Percentiles rank a stretch among this genome's conserved stretches.
Evolutionary conservation across 2,329 filamentous ascomycete species (phyloP).

Genomic region (Aspergillus chevalieri): DNA sequence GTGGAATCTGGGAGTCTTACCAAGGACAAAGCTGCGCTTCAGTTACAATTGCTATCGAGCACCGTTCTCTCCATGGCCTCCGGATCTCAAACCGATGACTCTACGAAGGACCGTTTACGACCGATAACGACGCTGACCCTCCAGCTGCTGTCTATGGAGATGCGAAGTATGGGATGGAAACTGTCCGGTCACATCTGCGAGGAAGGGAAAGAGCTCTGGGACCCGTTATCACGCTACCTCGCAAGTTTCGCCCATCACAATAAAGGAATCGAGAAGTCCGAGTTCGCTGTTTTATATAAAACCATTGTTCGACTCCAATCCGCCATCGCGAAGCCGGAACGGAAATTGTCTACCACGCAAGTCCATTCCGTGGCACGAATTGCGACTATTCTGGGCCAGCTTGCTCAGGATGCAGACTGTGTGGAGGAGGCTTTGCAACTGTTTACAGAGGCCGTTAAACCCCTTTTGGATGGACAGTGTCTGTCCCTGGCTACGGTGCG

Average conservation of each 20-base stretch:
- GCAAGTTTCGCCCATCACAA: conserved; percentile 30
- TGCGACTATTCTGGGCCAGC: conserved; percentile 30
- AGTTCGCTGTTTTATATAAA: conserved; percentile 32
- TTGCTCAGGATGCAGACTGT: conserved; percentile 36
- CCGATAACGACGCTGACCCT: conserved; percentile 28
- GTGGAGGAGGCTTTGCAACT: conserved; percentile 34
- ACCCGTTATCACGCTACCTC: conserved; percentile 38
- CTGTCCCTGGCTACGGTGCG: conserved; percentile 31
- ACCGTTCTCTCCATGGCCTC: conserved; percentile 32
- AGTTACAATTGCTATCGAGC: conserved; percentile 41
- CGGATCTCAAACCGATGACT: conserved; percentile 9
- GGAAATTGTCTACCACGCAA: conserved; percentile 13
- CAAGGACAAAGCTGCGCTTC: conserved; percentile 36
- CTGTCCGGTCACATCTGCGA: conserved; percentile 37
- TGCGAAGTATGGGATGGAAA: conserved; percentile 38
- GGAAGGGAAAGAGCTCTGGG: conserved; percentile 37
- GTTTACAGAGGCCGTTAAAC: conserved; percentile 26
- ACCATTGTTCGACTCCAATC: conserved; percentile 32
- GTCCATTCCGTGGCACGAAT: conserved; percentile 26
- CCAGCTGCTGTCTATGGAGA: conserved; percentile 38
- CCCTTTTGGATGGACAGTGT: conserved; percentile 25
- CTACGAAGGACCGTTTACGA: conserved; percentile 18
- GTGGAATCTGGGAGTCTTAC: conserved; percentile 29
- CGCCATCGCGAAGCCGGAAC: conserved; percentile 22
- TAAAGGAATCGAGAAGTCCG: conserved; percentile 27